Percentiles rank a stretch among this genome's conserved stretches.
phyloP scores from a whole-genome alignment of 2,329 filamentous ascomycete species.

The Falciphora oryzae region DNA sequence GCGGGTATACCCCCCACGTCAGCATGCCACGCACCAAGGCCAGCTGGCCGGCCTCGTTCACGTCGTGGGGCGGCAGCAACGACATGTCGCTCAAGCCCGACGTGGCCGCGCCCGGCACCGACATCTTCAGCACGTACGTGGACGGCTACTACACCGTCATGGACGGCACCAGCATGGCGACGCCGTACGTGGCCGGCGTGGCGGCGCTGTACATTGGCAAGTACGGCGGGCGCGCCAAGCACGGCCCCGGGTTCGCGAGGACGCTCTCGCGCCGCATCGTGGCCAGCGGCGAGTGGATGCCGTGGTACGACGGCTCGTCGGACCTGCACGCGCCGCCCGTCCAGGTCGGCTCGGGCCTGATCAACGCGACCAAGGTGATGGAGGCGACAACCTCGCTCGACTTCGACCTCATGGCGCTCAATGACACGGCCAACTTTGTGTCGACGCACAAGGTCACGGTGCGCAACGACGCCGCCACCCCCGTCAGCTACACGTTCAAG shows the following conservation, averaged over 20 bases:
- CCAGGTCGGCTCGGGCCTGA: constrained; percentile 33
- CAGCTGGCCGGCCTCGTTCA: constrained; percentile 26
- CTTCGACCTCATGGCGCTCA: constrained; percentile 34
- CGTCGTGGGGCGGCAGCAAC: constrained; percentile 37
- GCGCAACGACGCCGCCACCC: constrained; percentile 30
- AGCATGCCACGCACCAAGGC: constrained; percentile 8
- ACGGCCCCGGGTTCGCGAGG: constrained; percentile 26
- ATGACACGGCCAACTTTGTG: constrained; percentile 36
- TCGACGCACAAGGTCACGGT: constrained; percentile 23
- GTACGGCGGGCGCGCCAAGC: constrained; percentile 25
- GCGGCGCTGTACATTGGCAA: constrained; percentile 31
- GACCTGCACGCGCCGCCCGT: constrained; percentile 19
- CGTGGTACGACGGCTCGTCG: constrained; percentile 20
- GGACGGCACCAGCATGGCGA: constrained; percentile 44
- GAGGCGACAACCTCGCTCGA: constrained; percentile 30
- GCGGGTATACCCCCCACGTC: constrained; percentile 9
- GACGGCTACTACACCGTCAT: constrained; percentile 27
- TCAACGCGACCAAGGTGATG: constrained; percentile 36
- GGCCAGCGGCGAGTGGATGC: constrained; percentile 24
- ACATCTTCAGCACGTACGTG: constrained; percentile 41
- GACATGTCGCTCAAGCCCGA: constrained; percentile 38
- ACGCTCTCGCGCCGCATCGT: constrained; percentile 26
- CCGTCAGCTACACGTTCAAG: constrained; percentile 28
- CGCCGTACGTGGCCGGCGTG: constrained; percentile 39
- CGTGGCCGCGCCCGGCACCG: constrained; percentile 35